Conservation (phyloP, 1,284 basidiomycete genomes). For the Phylloporus gajari region DNA sequence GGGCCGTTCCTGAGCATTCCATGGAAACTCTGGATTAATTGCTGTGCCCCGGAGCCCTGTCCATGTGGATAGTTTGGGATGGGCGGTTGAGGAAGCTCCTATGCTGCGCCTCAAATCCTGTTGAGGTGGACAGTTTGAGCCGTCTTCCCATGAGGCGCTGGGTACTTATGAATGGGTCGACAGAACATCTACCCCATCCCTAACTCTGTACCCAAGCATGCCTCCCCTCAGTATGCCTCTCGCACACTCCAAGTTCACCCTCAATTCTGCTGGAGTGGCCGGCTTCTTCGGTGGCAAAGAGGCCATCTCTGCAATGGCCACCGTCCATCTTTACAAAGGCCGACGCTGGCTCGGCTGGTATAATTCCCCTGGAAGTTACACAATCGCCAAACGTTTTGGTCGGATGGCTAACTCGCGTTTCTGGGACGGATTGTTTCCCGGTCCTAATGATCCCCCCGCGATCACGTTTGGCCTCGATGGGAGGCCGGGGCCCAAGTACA, state of each 20-base stretch:
- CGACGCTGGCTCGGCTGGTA: slow-evolving; percentile 19
- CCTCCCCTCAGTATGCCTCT: slow-evolving; percentile 19
- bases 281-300: slow-evolving; percentile 47
- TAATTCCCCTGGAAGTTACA: not conserved
- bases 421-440: slow-evolving; percentile 34
- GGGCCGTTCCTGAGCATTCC: not conserved
- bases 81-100: not conserved
- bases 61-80: too few relatives aligned
- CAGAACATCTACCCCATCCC: too few relatives aligned
- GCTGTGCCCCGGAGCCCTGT: too few relatives aligned
- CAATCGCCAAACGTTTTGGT: slow-evolving; percentile 27
- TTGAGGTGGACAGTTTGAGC: not conserved
- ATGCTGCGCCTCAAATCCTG: not conserved
- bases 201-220: too few relatives aligned
- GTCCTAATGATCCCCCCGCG: slow-evolving; percentile 31
- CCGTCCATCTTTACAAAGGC: slow-evolving; percentile 38
- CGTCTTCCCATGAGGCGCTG: not conserved
- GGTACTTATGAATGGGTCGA: not conserved
- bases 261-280: slow-evolving; percentile 37
- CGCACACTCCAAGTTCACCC: slow-evolving; percentile 21
- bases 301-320: slow-evolving; percentile 44
- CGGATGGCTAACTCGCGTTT: slow-evolving; percentile 31
- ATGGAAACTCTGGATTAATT: not conserved
- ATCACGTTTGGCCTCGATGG: slow-evolving; percentile 42
- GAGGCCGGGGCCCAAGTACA: slow-evolving; percentile 36